phyloP scores from a whole-genome alignment of 306 rosid genomes.

The Inga laurina region DNA sequence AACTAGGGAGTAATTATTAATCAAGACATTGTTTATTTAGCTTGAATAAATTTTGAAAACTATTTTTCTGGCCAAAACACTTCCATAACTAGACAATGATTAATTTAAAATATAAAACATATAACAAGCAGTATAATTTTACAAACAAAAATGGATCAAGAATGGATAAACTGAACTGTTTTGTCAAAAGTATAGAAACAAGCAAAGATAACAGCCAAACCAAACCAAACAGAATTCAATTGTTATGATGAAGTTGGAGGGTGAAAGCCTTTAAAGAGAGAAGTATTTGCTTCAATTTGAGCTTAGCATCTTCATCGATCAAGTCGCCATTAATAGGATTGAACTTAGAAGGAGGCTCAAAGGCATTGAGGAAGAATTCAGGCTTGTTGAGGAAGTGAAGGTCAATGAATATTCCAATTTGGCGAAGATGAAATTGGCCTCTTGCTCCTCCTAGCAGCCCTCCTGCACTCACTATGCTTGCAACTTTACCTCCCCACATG shows the following conservation, averaged over 20 bases:
- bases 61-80: background rate
- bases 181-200: no score
- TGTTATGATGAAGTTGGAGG: no score
- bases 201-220: no score
- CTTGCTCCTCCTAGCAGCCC: slow-evolving; percentile 42
- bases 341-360: slow-evolving; percentile 52
- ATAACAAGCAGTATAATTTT: background rate
- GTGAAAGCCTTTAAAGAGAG: no score
- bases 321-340: slow-evolving; percentile 44
- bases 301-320: slow-evolving; percentile 37
- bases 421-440: slow-evolving; percentile 64
- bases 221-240: background rate
- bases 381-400: slow-evolving; percentile 69
- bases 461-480: slow-evolving; percentile 26
- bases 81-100: no score
- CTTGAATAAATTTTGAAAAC: background rate
- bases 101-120: no score
- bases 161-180: no score
- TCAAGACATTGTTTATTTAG: background rate
- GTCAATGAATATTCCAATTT: slow-evolving; percentile 58
- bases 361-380: slow-evolving; percentile 45
- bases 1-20: background rate
- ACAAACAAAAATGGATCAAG: background rate
- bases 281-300: no score
- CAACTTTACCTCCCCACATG: slow-evolving; percentile 61